Percentiles rank a stretch among this genome's conserved stretches.
These are phyloP conservation scores for Phytomonas sp. DNA, from an alignment of 208 protist genomes.

Conservation along the genomic window DNA sequence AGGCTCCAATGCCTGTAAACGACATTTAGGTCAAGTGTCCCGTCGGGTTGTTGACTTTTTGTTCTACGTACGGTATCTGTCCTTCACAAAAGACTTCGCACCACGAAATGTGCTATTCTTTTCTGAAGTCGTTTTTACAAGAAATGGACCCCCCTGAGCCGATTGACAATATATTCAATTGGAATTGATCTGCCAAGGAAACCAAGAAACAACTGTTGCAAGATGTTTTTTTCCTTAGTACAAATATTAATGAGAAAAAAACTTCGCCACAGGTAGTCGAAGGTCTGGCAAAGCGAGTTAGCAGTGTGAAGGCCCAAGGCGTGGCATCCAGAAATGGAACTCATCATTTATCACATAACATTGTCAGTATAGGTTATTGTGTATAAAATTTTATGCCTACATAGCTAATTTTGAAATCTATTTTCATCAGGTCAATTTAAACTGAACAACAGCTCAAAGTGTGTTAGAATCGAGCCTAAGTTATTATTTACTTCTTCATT, in stretches of 20 bases:
- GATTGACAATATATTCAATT: slow-evolving; percentile 47
- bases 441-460: not conserved
- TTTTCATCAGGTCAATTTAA: not conserved
- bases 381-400: slow-evolving; percentile 8
- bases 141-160: slow-evolving; percentile 23
- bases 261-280: slow-evolving; percentile 12
- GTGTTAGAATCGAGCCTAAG: not conserved
- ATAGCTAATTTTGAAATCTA: not conserved
- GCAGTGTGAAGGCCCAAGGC: slow-evolving; percentile 29
- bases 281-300: slow-evolving; percentile 28
- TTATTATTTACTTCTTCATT: not conserved
- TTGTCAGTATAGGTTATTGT: slow-evolving; percentile 35
- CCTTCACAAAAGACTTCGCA: slow-evolving; percentile 51
- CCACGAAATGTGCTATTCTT: slow-evolving; percentile 75
- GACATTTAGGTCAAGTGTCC: slow-evolving; percentile 70
- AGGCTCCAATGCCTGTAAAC: slow-evolving; percentile 30
- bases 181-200: slow-evolving; percentile 17
- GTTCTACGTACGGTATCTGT: slow-evolving; percentile 58
- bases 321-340: slow-evolving; percentile 39
- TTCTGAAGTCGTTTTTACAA: slow-evolving; percentile 43
- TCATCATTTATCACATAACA: slow-evolving; percentile 25
- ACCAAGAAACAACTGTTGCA: not conserved
- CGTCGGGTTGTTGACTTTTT: slow-evolving; percentile 60
- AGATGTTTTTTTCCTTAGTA: not conserved
- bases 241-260: slow-evolving; percentile 12